Evolutionary conservation across 306 rosid species (phyloP).

Genomic region (Corylus heterophylla): DNA sequence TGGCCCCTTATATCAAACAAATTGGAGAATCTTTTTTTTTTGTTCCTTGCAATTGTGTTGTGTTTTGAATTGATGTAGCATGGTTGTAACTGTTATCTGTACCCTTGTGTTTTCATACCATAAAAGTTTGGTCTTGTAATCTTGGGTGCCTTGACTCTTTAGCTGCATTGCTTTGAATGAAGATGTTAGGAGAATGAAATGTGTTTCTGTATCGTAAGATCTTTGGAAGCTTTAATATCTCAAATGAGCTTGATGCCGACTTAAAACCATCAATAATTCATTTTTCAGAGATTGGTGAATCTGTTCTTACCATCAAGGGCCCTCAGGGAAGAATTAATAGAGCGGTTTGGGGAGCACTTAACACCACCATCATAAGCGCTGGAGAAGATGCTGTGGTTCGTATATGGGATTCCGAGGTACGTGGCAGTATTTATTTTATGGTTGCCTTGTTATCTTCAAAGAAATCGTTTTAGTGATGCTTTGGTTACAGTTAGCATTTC

Average conservation of each 20-base stretch:
- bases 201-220: not conserved
- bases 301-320: slow-evolving; percentile 65
- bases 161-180: not conserved
- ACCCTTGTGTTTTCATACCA: not conserved
- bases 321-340: slow-evolving; percentile 93
- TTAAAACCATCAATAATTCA: not conserved
- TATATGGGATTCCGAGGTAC: slow-evolving; percentile 92
- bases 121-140: not conserved
- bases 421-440: not conserved
- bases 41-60: no score
- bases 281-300: slow-evolving; percentile 69
- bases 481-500: not conserved
- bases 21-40: no score
- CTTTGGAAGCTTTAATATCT: not conserved
- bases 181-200: not conserved
- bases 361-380: slow-evolving; percentile 73
- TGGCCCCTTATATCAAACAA: no score
- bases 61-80: no score
- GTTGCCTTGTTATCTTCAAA: not conserved
- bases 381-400: slow-evolving; percentile 90
- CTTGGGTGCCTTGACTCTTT: not conserved
- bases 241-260: not conserved
- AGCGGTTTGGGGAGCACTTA: slow-evolving; percentile 94
- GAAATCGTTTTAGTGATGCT: not conserved
- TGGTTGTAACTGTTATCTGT: not conserved